Percentiles rank a stretch among this genome's conserved stretches.
Conservation (phyloP, 1,284 basidiomycete genomes). For the Boletus smithii region DNA sequence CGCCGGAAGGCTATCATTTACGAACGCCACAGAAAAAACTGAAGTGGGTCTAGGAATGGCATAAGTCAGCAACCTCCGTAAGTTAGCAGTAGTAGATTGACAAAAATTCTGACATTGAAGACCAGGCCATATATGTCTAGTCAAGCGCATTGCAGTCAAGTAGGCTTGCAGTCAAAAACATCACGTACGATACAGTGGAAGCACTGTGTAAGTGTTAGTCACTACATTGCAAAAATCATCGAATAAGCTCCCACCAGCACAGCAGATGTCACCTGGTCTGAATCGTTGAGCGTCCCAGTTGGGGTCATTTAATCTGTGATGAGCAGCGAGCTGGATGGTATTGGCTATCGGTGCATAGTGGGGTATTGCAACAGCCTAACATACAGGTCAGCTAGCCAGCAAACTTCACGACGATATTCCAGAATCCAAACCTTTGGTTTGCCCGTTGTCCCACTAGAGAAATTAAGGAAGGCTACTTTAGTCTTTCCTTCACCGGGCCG, state of each 20-base stretch:
- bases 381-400: neutral
- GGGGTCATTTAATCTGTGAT: conserved; percentile 46
- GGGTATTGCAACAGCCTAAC: conserved; percentile 65
- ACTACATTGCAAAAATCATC: neutral
- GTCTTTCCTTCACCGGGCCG: conserved; percentile 61
- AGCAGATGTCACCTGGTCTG: conserved; percentile 41
- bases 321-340: conserved; percentile 56
- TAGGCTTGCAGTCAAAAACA: neutral
- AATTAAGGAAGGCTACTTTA: conserved; percentile 70
- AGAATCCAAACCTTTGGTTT: conserved; percentile 61
- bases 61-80: conserved; percentile 4
- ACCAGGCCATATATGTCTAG: conserved; percentile 53
- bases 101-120: conserved; percentile 35
- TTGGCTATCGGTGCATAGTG: conserved; percentile 69
- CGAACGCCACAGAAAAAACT: conserved; percentile 43
- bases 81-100: neutral
- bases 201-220: conserved; percentile 19
- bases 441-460: conserved; percentile 83
- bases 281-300: conserved; percentile 31
- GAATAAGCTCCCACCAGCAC: conserved; percentile 32
- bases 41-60: conserved; percentile 36
- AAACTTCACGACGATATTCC: neutral
- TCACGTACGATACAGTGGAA: conserved; percentile 39
- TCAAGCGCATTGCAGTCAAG: neutral
- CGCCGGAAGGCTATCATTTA: neutral